Evolutionary conservation across 2,329 filamentous ascomycete genomes (phyloP), one percentile per base, ranked within the genome.

Genomic region (Harringtonia aguacate): DNA sequence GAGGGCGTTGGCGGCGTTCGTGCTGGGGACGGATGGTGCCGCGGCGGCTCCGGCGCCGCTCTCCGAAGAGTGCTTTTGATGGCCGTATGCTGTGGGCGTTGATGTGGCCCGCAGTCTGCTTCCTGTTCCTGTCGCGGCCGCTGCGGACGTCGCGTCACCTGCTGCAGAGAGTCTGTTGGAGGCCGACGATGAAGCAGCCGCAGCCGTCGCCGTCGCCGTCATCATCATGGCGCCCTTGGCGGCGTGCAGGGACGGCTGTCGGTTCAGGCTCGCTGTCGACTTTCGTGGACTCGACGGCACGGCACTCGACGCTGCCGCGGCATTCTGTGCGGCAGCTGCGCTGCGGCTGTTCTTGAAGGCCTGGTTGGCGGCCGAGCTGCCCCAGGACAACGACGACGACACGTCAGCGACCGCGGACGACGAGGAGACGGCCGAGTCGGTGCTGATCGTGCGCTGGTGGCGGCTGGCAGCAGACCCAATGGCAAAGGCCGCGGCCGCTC

Each of bases 211-310:
- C n/a, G n/a, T n/a, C n/a, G n/a, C n/a, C n/a, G n/a, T n/a, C n/a
- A n/a, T n/a, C n/a, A n/a, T 69, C 65, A 87, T 80, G n/a, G 86
- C 86, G 24, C 79, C 85, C 40, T 81, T 83, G 13, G 87, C 88
- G 35, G 87, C 87, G 30, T 76, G 66, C 38, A 90, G 68, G 2
- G 87, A 87, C 47, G 77, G 80, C 48, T 76, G 74, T 30, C 61
- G 9, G 10, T 10, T 18, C 24, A 22, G 50, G 67, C 65, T 30
- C 65, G 66, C 49, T 65, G 64, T 54, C 13, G 33, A 6, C n/a
- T 7, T 6, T 7, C 8, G 33, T 7, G n/a, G n/a, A n/a, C 9
- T 18, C 10, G 24, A 10, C 24, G 24, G 24, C 24, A 10, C 7
- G 24, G 24, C 6, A 27, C 7, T 10, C 6, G 24, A 27, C 24